Conservation (phyloP, 257 asterid genomes). For the Nicotiana benthamiana region DNA sequence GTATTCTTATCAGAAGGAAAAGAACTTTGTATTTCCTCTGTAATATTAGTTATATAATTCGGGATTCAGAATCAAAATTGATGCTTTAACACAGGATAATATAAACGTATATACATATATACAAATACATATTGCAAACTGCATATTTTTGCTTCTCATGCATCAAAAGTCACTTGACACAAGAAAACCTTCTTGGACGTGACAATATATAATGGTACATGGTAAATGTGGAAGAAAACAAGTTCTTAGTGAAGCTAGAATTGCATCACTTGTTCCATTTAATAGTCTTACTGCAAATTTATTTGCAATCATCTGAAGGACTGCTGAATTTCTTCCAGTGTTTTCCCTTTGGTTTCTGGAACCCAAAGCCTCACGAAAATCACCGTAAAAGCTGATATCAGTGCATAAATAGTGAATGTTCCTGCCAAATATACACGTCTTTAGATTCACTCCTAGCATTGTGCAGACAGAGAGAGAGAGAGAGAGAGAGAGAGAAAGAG, state of each 20-base stretch:
- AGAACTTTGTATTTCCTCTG: background rate
- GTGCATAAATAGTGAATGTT: constrained; percentile 55
- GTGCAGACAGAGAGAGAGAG: background rate
- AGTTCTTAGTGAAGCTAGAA: background rate
- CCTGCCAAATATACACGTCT: constrained; percentile 39
- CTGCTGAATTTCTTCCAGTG: constrained; percentile 71
- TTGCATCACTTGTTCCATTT: background rate
- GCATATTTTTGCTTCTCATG: background rate
- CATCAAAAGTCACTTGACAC: background rate
- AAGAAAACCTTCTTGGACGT: background rate
- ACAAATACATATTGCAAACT: background rate
- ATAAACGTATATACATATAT: too few species aligned
- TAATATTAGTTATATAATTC: background rate
- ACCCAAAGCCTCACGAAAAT: constrained; percentile 59
- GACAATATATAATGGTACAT: background rate
- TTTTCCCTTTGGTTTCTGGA: constrained; percentile 89
- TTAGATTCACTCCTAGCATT: background rate
- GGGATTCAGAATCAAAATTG: background rate
- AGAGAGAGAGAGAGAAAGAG: constrained; percentile 17
- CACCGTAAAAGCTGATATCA: constrained; percentile 46
- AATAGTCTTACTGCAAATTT: background rate
- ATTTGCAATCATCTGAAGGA: constrained; percentile 42
- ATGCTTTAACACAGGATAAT: background rate
- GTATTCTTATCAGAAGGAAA: background rate
- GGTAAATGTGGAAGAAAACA: background rate